Base-by-base conservation (phyloP, 1,284 basidiomycete species). In the Cronartium ribicola region DNA sequence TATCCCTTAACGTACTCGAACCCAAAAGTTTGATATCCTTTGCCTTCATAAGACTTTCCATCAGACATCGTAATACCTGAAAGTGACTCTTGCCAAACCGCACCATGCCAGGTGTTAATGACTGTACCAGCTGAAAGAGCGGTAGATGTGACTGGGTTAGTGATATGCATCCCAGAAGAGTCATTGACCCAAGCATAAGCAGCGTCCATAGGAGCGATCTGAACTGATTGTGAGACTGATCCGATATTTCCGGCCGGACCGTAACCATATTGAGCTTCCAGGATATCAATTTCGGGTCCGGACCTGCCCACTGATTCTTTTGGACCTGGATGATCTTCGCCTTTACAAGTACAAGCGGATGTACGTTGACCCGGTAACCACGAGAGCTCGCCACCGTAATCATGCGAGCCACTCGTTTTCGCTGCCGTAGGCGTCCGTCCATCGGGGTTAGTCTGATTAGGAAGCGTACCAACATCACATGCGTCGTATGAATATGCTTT, bases 401-500 rank as follows among this genome's bases (percentile, higher is more conserved):
- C 69, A 57, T 51, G 60, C 29, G 63, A 66, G 5, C 79, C 80
- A 0, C 75, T 75, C 5, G 62, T 63, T 69, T 77, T 78, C 2
- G 78, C 79, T 4, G 77, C 77, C 2, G 68, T 65, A 0, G 79
- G 78, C 2, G 67, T 57, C 20, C 78, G 77, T 40, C 79, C 79
- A 70, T 79, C 79, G 10, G 77, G 69, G 59, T 75, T 78, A 6
- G 88, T 89, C 48, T 76, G 63, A 66, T 66, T 67, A 14, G 65
- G 63, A 77, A 79, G 37, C 75, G 79, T 72, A 3, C 69, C 69
- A 36, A 90, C 77, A 80, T 89, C 89, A 80, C 89, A 91, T 0
- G 84, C 79, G 77, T 89, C 88, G 80, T 92, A 91, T 0, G 87
- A 87, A 80, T 91, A 92, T 6, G 75, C 44, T 71, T 44, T 66